Percentiles rank a stretch among this genome's conserved stretches.
Evolutionary conservation across 805 yeast species (phyloP).

Genomic region (Millerozyma miso): DNA sequence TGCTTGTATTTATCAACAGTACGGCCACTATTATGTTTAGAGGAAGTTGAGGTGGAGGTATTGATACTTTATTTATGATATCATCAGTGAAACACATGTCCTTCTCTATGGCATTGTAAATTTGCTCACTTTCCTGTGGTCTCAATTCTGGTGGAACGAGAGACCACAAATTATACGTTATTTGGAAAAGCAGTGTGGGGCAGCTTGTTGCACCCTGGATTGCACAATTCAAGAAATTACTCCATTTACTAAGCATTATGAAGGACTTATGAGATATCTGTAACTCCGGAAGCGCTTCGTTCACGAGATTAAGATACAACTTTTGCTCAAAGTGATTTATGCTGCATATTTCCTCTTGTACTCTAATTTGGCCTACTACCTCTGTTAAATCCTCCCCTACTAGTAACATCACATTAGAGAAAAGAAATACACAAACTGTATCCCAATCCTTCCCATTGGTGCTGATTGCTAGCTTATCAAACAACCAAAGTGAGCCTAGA

Average conservation of each 20-base stretch:
- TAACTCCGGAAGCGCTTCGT: conserved; percentile 43
- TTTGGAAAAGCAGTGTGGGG: conserved; percentile 36
- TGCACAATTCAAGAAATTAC: conserved; percentile 22
- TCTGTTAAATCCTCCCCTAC: conserved; percentile 13
- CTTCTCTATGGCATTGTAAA: conserved; percentile 30
- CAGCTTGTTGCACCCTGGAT: conserved; percentile 7
- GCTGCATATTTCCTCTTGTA: conserved; percentile 31
- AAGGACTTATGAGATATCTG: conserved; percentile 25
- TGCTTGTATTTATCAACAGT: conserved; percentile 32
- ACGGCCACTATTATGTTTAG: conserved; percentile 41
- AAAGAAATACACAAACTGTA: conserved; percentile 26
- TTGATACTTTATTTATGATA: conserved; percentile 33
- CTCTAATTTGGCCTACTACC: conserved; percentile 39
- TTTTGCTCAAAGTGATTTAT: conserved; percentile 19
- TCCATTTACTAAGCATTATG: conserved; percentile 40
- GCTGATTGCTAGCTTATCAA: conserved; percentile 41
- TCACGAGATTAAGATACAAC: conserved; percentile 34
- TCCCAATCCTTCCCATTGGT: conserved; percentile 44
- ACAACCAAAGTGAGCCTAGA: conserved; percentile 28
- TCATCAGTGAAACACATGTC: conserved; percentile 41
- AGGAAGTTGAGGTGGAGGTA: conserved; percentile 36
- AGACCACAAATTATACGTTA: conserved; percentile 50
- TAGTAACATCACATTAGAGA: conserved; percentile 26
- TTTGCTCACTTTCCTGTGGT: conserved; percentile 37
- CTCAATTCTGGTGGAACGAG: conserved; percentile 29